Conservation (phyloP, 2,329 filamentous ascomycete genomes). For the Aphanocladium album region DNA sequence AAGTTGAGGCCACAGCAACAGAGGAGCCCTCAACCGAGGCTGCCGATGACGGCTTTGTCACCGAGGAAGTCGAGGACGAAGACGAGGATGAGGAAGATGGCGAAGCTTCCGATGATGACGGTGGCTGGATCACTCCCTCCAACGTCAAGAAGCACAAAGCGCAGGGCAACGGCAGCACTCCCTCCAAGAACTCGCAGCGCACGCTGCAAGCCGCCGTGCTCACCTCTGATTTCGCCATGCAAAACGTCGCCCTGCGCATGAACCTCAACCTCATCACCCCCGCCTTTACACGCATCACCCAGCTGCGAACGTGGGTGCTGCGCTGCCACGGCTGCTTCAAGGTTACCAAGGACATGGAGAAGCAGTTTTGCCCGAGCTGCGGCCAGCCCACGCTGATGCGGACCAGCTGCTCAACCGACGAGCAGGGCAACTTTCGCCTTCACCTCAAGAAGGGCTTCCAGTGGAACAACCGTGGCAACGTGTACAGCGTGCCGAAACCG, state of each 20-base stretch:
- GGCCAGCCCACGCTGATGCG: slow-evolving; percentile 82
- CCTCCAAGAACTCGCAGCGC: slow-evolving; percentile 49
- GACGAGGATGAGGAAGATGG: slow-evolving; percentile 32
- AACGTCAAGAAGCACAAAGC: slow-evolving; percentile 84
- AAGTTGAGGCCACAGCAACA: neutral
- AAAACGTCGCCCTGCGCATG: slow-evolving; percentile 92
- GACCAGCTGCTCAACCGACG: slow-evolving; percentile 78
- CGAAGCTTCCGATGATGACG: slow-evolving; percentile 50
- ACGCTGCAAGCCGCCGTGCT: slow-evolving; percentile 84
- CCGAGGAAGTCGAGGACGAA: too few species aligned
- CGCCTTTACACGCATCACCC: slow-evolving; percentile 71
- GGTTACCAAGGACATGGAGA: slow-evolving; percentile 74
- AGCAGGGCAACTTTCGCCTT: slow-evolving; percentile 73
- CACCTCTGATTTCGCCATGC: slow-evolving; percentile 95
- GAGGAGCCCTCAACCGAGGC: too few species aligned
- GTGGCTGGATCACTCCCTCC: slow-evolving; percentile 89
- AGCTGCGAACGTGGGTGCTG: slow-evolving; percentile 82
- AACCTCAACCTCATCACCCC: slow-evolving; percentile 86
- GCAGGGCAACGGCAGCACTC: slow-evolving; percentile 44
- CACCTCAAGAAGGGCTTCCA: slow-evolving; percentile 94
- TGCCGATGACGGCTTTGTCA: neutral
- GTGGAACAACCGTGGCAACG: slow-evolving; percentile 89
- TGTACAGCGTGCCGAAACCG: slow-evolving; percentile 90
- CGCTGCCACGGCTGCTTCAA: slow-evolving; percentile 93
- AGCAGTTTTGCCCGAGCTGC: slow-evolving; percentile 90